Conservation (phyloP, 495 filamentous ascomycete genomes). For the Letharia lupina region DNA sequence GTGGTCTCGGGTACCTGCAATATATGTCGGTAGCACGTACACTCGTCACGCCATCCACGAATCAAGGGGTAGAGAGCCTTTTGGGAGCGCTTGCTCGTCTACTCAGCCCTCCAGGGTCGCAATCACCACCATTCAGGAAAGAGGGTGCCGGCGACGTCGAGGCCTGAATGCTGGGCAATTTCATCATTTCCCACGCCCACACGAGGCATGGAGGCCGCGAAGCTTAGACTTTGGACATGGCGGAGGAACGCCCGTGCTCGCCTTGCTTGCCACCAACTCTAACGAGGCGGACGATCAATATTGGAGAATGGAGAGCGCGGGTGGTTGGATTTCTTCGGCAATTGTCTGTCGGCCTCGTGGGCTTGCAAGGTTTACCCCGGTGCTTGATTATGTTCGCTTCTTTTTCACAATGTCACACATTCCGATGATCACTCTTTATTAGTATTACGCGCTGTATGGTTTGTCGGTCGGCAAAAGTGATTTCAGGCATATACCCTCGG, state of each 20-base stretch:
- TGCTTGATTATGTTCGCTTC: not conserved
- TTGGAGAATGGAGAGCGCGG: not conserved
- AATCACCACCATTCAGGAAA: not conserved
- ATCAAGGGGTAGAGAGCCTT: not conserved
- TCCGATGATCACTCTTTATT: not conserved
- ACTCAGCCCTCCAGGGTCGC: not conserved
- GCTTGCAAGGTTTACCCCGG: not conserved
- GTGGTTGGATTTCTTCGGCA: not conserved
- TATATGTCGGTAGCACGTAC: slow-evolving; percentile 37
- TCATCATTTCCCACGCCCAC: not conserved
- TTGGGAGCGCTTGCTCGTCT: not conserved
- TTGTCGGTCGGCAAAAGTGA: not conserved
- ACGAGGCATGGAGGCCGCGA: not conserved
- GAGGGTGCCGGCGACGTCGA: not conserved
- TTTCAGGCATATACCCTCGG: not conserved
- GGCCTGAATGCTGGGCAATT: not conserved
- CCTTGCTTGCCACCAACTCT: not conserved
- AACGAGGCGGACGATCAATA: not conserved
- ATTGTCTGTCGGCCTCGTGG: not conserved
- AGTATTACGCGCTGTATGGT: not conserved
- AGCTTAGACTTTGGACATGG: not conserved
- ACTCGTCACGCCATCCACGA: not conserved
- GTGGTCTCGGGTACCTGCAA: slow-evolving; percentile 58
- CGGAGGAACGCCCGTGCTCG: not conserved
- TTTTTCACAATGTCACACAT: not conserved